Conservation (phyloP, 2,329 filamentous ascomycete genomes). For the Venturiaceae sp. region DNA sequence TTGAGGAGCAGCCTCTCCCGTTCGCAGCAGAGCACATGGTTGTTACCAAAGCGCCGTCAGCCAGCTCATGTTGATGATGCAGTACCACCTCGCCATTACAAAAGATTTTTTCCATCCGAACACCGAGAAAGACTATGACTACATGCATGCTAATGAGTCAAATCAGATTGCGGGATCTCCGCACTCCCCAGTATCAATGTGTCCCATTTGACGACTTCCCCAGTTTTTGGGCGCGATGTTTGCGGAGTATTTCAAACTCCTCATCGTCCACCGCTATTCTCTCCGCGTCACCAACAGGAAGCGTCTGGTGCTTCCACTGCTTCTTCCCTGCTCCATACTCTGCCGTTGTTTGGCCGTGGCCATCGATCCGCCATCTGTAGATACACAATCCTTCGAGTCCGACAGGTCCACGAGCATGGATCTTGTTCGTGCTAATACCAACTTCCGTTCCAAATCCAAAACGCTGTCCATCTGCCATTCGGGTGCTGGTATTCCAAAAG, state of each 20-base stretch:
- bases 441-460: constrained; percentile 98
- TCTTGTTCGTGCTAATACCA: constrained; percentile 97
- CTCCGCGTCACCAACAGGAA: constrained; percentile 19
- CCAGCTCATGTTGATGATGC: background rate
- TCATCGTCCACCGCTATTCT: constrained; percentile 1
- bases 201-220: background rate
- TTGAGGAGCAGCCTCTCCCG: background rate
- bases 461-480: constrained; percentile 92
- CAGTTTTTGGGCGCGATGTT: constrained; percentile 4
- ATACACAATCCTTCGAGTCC: constrained; percentile 92
- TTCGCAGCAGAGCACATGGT: background rate
- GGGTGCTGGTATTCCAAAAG: constrained; percentile 93
- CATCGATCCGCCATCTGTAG: constrained; percentile 90
- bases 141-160: background rate
- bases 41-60: background rate
- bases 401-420: constrained; percentile 87
- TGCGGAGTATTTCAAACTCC: constrained; percentile 5
- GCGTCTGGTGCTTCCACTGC: constrained; percentile 45
- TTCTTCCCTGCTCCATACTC: constrained; percentile 55
- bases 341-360: constrained; percentile 70
- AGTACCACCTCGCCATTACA: background rate
- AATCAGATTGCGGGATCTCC: background rate
- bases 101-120: background rate
- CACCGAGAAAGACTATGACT: background rate
- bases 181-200: background rate